A percentile compares a stretch with the other conserved stretches of the same genome.
Conservation (phyloP, 2,329 filamentous ascomycete genomes). For the Paraconiothyrium sp. region DNA sequence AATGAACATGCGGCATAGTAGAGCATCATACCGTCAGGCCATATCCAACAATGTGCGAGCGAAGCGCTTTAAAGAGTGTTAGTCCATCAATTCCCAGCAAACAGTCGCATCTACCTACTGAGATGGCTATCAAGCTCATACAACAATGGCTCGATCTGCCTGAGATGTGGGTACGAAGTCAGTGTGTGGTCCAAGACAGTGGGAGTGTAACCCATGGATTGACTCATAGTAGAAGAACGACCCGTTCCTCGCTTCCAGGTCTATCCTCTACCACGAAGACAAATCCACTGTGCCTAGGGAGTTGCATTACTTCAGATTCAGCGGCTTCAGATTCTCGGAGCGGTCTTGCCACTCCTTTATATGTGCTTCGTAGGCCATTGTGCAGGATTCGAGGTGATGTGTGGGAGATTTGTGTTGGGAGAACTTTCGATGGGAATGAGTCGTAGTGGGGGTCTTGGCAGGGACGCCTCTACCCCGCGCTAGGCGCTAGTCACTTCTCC, state of each 20-base stretch:
- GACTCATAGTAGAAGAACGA: too few relatives aligned
- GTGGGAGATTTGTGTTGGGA: neutral
- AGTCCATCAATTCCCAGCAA: too few relatives aligned
- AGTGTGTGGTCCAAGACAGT: too few relatives aligned
- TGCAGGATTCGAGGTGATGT: neutral
- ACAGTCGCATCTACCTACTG: constrained; percentile 41
- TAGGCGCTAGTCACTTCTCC: neutral
- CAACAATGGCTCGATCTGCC: constrained; percentile 78
- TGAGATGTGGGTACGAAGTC: constrained; percentile 49
- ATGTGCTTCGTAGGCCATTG: constrained; percentile 35
- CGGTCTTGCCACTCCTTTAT: constrained; percentile 66
- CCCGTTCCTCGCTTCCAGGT: too few relatives aligned
- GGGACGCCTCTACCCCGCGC: constrained; percentile 4
- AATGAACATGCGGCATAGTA: too few relatives aligned
- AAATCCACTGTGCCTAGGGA: too few relatives aligned
- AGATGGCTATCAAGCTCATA: constrained; percentile 86
- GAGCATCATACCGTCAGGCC: constrained; percentile 60
- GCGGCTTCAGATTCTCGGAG: constrained; percentile 60
- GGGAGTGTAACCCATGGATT: too few relatives aligned
- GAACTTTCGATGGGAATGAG: neutral
- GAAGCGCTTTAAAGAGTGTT: constrained; percentile 60
- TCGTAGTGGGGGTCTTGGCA: constrained; percentile 19
- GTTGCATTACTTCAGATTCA: constrained; percentile 67
- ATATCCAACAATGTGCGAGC: constrained; percentile 87
- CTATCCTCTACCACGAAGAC: too few relatives aligned